Base-by-base conservation (phyloP, 345 rosid genomes). In the Carallia pectinifolia region DNA sequence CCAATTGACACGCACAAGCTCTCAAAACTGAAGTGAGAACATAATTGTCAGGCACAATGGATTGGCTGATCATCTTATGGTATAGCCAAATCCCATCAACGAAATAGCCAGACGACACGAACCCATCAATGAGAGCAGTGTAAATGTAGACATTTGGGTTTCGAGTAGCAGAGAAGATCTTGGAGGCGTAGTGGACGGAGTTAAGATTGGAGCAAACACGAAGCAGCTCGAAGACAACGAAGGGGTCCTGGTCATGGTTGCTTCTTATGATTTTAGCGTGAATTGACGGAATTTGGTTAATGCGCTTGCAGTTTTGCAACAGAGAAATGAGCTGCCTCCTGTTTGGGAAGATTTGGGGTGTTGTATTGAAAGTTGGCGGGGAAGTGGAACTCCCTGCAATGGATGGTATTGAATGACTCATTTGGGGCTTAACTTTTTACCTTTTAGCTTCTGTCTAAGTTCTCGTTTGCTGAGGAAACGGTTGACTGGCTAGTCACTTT, bases 71-170 rank as follows among this genome's bases (percentile, higher is more conserved):
- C 90, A 87, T 84, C 59, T 56, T 80, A 75, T 31, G 63, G 50
- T 85, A 89, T 27, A 85, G 39, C 27, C 58, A 44, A 70, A 87
- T 83, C 31, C 85, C 91, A 68, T 85, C 80, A 36, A 53, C 33
- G 59, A 31, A 78, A 67, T 67, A 81, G 60, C 81, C 79, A 31
- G 80, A 79, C 16, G 71, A 75, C 19, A 81, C 88, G 54, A 83
- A 76, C 34, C 86, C 87, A 61, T 85, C 87, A 61, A 87, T 85
- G 65, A 85, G 75, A 67, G 86, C 88, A 29, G 94, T 89, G 85
- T 82, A 82, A 18, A 85, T 86, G 54, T 77, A 89, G 0, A 87
- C 85, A 36, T 87, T 87, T 37, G 86, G 94, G 48, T 71, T 68
- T 6, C 63, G 69, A 33, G 72, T 80, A 74, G 59, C 64, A 2